Conservation (phyloP, 208 protist genomes). For the Entamoeba histolytica region DNA sequence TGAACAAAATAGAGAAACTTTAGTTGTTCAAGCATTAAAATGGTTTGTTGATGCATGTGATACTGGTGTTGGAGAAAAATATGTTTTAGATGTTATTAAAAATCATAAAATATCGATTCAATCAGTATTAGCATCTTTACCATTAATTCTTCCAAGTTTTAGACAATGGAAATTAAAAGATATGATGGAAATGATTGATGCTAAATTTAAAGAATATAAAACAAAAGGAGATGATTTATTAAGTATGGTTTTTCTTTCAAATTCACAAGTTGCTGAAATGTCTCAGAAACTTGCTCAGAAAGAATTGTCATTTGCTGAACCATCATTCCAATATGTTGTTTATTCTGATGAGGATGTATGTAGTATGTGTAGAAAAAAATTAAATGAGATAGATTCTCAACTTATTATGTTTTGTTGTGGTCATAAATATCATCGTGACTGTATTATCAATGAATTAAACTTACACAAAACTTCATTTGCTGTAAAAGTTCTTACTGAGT, state of each 20-base stretch:
- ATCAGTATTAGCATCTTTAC: background rate
- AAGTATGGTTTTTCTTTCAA: background rate
- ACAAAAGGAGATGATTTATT: background rate
- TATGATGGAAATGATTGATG: background rate
- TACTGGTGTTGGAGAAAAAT: background rate
- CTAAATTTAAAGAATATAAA: background rate
- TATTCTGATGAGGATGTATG: background rate
- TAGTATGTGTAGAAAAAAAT: background rate
- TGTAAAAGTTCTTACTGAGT: background rate
- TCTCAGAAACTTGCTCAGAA: background rate
- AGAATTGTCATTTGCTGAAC: background rate
- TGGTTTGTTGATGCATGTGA: background rate
- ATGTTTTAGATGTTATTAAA: background rate
- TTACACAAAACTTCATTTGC: background rate
- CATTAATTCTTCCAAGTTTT: background rate
- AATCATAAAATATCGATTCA: background rate
- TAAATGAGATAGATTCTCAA: background rate
- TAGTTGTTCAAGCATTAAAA: background rate
- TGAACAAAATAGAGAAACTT: background rate
- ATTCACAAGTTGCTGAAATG: background rate
- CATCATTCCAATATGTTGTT: background rate
- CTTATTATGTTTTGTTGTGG: background rate
- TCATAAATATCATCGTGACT: background rate
- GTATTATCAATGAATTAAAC: background rate
- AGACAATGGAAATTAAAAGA: background rate